A percentile compares a stretch with the other conserved stretches of the same genome.
phyloP scores from a whole-genome alignment of 495 filamentous ascomycete genomes.

The Chaetomium fimeti region DNA sequence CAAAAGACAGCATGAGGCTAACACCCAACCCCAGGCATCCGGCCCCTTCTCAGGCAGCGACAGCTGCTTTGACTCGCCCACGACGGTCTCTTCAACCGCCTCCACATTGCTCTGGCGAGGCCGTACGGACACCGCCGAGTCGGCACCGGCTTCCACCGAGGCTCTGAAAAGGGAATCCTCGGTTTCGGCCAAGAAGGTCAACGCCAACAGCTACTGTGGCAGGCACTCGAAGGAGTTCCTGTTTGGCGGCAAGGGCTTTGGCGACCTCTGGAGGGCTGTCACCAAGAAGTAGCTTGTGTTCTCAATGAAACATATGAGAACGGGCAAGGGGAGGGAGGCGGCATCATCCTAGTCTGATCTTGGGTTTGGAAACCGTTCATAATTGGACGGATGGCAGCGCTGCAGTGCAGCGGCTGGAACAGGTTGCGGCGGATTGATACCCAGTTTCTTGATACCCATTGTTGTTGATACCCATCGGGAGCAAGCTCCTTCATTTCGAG shows the following conservation, averaged over 20 bases:
- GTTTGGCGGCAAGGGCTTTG: conserved; percentile 32
- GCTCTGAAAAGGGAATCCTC: background rate
- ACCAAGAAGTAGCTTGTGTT: conserved; percentile 25
- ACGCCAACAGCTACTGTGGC: conserved; percentile 41
- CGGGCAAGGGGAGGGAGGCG: background rate
- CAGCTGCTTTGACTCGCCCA: conserved; percentile 5
- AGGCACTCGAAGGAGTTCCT: conserved; percentile 38
- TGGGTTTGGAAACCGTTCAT: background rate
- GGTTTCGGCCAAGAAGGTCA: conserved; percentile 26
- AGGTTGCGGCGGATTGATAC: background rate
- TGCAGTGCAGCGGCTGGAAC: conserved; percentile 5
- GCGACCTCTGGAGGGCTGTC: conserved; percentile 33
- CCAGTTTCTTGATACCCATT: background rate
- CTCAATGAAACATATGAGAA: background rate
- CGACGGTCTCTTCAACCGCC: background rate
- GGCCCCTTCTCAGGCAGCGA: conserved; percentile 2
- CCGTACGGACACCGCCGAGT: conserved; percentile 5
- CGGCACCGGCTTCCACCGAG: background rate
- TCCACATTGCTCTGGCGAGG: background rate
- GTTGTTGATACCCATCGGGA: conserved; percentile 1
- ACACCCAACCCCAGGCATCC: conserved; percentile 6
- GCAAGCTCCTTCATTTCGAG: background rate
- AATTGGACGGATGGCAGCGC: background rate
- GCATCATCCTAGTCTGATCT: background rate
- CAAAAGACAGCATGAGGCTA: background rate